Evolutionary conservation across 108 stramenopile genomes (phyloP).

Genomic region (Pseudonitzschia multistriata): DNA sequence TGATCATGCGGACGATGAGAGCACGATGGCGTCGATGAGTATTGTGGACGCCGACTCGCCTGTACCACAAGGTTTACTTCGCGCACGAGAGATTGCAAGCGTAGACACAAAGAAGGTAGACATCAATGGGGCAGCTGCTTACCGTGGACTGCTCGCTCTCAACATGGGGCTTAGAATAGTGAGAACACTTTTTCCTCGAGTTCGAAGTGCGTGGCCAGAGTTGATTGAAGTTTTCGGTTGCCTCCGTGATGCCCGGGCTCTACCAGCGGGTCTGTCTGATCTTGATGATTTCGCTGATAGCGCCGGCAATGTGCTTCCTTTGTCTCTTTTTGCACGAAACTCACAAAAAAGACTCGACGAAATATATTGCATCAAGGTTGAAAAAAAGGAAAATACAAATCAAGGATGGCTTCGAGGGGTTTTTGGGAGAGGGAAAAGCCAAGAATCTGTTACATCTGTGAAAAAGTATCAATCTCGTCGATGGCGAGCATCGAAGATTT

Average conservation of each 20-base stretch:
- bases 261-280: conserved; percentile 69
- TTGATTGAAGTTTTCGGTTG: conserved; percentile 70
- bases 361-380: conserved; percentile 33
- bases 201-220: conserved; percentile 57
- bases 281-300: conserved; percentile 87
- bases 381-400: conserved; percentile 21
- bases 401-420: conserved; percentile 42
- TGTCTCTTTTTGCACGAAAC: conserved; percentile 58
- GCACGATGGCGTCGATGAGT: conserved; percentile 39
- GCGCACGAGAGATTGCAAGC: conserved; percentile 19
- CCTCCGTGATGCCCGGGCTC: conserved; percentile 65
- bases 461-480: conserved; percentile 28
- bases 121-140: conserved; percentile 64
- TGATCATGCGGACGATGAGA: conserved; percentile 11
- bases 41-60: conserved; percentile 42
- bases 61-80: conserved; percentile 41
- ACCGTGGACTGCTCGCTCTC: conserved; percentile 71
- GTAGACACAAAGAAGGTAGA: conserved; percentile 32
- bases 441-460: conserved; percentile 12
- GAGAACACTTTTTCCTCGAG: conserved; percentile 45
- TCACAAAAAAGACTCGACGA: conserved; percentile 55
- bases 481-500: conserved; percentile 29
- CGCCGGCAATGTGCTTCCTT: conserved; percentile 64
- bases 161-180: conserved; percentile 69
- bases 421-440: conserved; percentile 34